These are phyloP conservation scores for Tuber umbilicatum DNA, from an alignment of 495 filamentous ascomycete genomes.

Conservation along the genomic window DNA sequence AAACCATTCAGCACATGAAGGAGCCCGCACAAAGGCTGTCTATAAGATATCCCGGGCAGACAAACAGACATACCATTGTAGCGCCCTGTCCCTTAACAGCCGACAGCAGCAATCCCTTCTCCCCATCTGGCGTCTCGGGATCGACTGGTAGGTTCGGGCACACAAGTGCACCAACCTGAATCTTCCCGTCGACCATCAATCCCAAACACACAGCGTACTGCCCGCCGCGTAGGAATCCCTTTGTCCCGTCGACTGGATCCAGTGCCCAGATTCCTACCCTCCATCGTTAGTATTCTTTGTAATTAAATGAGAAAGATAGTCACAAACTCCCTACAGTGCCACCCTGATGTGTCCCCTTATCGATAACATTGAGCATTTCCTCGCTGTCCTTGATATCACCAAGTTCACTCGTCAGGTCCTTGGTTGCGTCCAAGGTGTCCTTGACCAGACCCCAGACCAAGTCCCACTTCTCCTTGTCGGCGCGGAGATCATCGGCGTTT, in stretches of 20 bases:
- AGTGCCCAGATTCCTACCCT: constrained; percentile 71
- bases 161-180: constrained; percentile 87
- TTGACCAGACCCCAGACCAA: constrained; percentile 79
- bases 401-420: constrained; percentile 52
- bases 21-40: neutral
- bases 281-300: neutral
- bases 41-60: neutral
- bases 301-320: neutral
- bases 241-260: constrained; percentile 96
- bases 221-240: constrained; percentile 92
- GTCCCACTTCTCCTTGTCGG: constrained; percentile 57
- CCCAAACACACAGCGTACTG: constrained; percentile 95
- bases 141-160: constrained; percentile 91
- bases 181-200: constrained; percentile 86
- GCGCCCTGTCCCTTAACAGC: constrained; percentile 72
- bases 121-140: constrained; percentile 57
- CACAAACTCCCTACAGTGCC: constrained; percentile 61
- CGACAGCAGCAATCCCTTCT: constrained; percentile 76
- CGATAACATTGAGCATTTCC: constrained; percentile 78
- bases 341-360: constrained; percentile 71
- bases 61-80: constrained; percentile 44
- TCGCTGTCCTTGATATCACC: constrained; percentile 63
- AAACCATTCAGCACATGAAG: neutral
- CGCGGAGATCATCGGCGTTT: constrained; percentile 69
- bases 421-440: constrained; percentile 62